Base-by-base conservation (phyloP, 305 asterid species). In the Fraxinus ornus region DNA sequence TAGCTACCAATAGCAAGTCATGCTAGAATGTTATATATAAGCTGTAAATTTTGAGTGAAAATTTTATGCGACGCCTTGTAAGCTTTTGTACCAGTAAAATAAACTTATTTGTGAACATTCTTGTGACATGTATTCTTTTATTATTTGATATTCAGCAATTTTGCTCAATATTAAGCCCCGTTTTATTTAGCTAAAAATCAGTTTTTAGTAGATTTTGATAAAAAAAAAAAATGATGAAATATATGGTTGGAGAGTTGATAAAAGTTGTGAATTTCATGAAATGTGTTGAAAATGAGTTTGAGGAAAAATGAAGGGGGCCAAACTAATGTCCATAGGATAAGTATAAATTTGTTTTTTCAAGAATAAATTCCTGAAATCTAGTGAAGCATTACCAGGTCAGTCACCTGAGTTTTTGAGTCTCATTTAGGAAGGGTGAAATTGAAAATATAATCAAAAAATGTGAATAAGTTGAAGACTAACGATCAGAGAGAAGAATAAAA, bases 21-120 rank as follows among this genome's bases (percentile, higher is more conserved):
- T 76, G 73, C 78, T 83, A 35, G 75, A 81, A 66, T 76, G 80
- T 85, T 79, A 85, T 75, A 75, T 75, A 71, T 24, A 36, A 80
- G 52, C 57, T 32, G 30, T 47, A 75, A 76, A 78, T 77, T 78
- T 75, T 70, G 85, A 71, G 82, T 66, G 82, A 37, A 1, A n/a
- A n/a, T 71, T 70, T 12, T 68, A 5, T 26, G 39, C 10, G 19
- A 70, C 39, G 37, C 75, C 39, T 30, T 71, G 76, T 71, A 32
- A 71, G 22, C 76, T 71, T 71, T 71, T 71, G 73, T 64, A 6
- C 76, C 22, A 71, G 76, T 32, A 71, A 71, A 30, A 32, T 15
- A 32, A 68, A 24, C 19, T 68, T 13, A 32, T 30, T 13, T 71
- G 36, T 30, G 76, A 24, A 70, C 75, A 28, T 7, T 22, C 21